Evolutionary conservation across 352 stramenopile genomes (phyloP), one percentile per base, ranked within the genome.

Genomic region (Phytophthora chlamydospora): DNA sequence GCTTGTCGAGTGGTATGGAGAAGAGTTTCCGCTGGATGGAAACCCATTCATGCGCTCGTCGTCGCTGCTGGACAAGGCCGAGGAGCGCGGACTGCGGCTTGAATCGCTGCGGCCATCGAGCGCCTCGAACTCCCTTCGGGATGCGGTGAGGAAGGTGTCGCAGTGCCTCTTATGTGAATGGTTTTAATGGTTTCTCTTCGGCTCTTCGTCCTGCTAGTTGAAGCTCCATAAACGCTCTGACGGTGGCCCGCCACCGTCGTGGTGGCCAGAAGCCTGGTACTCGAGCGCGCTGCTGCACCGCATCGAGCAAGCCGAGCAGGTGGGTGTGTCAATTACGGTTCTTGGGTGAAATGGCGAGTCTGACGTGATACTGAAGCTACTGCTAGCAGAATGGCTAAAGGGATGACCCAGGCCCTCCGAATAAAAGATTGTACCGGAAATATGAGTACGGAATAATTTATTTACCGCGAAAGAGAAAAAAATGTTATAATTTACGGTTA

Each of bases 11-110:
- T 91, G 80, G 83, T 91, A 88, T 47, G 78, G 83, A 27, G 76
- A 91, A n/a, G 83, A 90, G 46, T 91, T 91, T 50, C 72, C 75
- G 5, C 76, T 88, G 46, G 70, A 80, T 34, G 58, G 82, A 42
- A 91, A 90, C 44, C 83, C 80, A 41, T 91, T 91, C 60, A 74
- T 91, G 58, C 74, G 64, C 8, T 64, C 63, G 40, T 58, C 69
- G 41, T 88, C 82, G 14, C 53, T 91, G 17, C 58, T 70, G 3
- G 78, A 91, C 50, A 75, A 73, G 41, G 80, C 66, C 0, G 45
- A 79, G 24, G 76, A 79, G 21, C 64, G 66, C 9, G 68, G 66
- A 0, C 45, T 89, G n/a, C 19, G 19, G 27, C 62, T 69, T 53
- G 51, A 47, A 0, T 7, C 33, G 6, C 55, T 44, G 17, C 45